A percentile compares a stretch with the other conserved stretches of the same genome.
phyloP scores from a whole-genome alignment of 2,329 filamentous ascomycete species.

The Hypoxylon sp. region DNA sequence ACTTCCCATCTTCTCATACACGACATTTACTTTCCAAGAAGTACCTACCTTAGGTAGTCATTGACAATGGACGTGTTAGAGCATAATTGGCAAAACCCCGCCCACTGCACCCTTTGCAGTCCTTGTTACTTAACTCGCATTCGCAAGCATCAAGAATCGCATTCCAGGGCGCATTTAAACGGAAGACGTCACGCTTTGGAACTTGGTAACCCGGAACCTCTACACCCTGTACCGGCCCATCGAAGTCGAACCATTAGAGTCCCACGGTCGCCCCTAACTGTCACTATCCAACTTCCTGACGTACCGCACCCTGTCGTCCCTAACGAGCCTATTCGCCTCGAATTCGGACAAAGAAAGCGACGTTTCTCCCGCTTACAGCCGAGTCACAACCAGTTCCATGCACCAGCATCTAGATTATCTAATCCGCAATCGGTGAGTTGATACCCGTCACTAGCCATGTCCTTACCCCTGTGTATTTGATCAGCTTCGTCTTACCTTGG shows the following conservation, averaged over 20 bases:
- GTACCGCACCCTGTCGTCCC: slow-evolving; percentile 17
- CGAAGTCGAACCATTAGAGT: slow-evolving; percentile 13
- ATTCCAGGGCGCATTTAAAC: background rate
- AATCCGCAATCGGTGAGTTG: slow-evolving; percentile 23
- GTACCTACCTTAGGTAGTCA: background rate
- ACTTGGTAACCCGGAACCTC: background rate
- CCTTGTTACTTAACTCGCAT: slow-evolving; percentile 8
- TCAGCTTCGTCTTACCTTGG: slow-evolving; percentile 4
- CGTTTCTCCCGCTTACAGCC: background rate
- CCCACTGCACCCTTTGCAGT: slow-evolving; percentile 20
- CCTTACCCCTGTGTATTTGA: background rate
- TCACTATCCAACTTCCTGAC: slow-evolving; percentile 33
- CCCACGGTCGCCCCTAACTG: slow-evolving; percentile 23
- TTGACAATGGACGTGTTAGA: slow-evolving; percentile 30
- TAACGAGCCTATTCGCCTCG: background rate
- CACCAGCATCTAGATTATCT: background rate
- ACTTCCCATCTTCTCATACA: background rate
- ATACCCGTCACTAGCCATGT: background rate
- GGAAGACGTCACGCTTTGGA: slow-evolving; percentile 11
- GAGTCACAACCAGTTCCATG: background rate
- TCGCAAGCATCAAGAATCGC: background rate
- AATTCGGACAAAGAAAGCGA: slow-evolving; percentile 25
- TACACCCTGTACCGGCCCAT: slow-evolving; percentile 4
- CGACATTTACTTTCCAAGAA: background rate
- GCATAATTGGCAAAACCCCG: slow-evolving; percentile 23